These are phyloP conservation scores for Podospora sp. DNA, from an alignment of 495 filamentous ascomycete species.

Conservation along the genomic window DNA sequence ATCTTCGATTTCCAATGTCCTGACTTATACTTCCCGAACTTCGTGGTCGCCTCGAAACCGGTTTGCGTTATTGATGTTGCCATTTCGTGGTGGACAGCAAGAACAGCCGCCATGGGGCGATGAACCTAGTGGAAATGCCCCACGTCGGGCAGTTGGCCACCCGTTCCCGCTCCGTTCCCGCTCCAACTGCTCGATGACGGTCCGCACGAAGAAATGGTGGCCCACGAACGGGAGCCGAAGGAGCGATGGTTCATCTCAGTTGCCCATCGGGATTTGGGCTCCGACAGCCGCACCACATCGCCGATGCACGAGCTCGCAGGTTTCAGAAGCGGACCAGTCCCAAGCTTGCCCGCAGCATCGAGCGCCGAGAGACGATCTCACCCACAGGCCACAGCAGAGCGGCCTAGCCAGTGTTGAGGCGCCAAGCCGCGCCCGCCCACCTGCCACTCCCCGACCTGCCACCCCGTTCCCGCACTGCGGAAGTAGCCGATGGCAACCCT, in stretches of 20 bases:
- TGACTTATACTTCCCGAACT: no score
- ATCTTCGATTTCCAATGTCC: no score
- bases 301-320: not conserved
- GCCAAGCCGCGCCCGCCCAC: not conserved
- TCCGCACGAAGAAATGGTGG: no score
- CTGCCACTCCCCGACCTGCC: not conserved
- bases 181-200: no score
- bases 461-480: not conserved
- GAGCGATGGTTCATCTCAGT: not conserved
- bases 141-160: no score
- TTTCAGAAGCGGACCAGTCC: not conserved
- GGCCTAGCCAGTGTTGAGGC: not conserved
- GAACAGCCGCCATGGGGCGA: no score
- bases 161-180: no score
- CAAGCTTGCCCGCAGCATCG: not conserved
- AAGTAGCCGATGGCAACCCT: not conserved
- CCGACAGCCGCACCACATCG: not conserved
- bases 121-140: no score
- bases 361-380: not conserved
- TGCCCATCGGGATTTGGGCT: not conserved
- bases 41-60: no score
- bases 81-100: no score
- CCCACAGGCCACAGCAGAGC: not conserved
- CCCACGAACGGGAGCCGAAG: no score
- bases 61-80: no score